Evolutionary conservation across 2,329 filamentous ascomycete genomes (phyloP), one percentile per base, ranked within the genome.

Genomic region (Purpureocillium takamizusanense): DNA sequence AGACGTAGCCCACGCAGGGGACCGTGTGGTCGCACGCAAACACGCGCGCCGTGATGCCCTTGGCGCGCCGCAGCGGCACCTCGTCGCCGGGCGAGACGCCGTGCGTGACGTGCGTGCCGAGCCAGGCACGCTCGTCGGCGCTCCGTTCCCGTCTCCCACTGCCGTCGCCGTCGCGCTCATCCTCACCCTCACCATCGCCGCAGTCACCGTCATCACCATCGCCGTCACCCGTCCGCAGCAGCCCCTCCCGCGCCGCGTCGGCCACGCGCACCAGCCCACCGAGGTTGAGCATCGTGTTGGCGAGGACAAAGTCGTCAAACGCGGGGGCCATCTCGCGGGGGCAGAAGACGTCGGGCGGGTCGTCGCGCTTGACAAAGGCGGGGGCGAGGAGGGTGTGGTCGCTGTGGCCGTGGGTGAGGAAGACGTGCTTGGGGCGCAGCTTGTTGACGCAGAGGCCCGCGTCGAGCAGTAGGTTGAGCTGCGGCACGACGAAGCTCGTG

Each of bases 401-500:
- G 42, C 51, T 63, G 45, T 72, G 68, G 34, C 68, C 68, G 42
- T 72, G 68, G 0, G 68, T 71, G 35, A 71, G 51, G 44, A 72
- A 70, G 43, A 72, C 57, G 49, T 71, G 67, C 35, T 67, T 69
- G 0, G 68, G 68, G 0, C 68, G 59, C 2, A 56, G 46, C 23
- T 61, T 62, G 53, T 69, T 70, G 48, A 71, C 61, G 38, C 56
- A 53, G 30, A 70, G 56, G 2, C 68, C 68, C 2, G 67, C 66
- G 49, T 72, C 68, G 27, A 72, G 65, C 4, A 71, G 61, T 18
- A 71, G 55, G 41, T 70, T 66, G 36, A 72, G 63, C 43, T 69
- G 63, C 2, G 68, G 67, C 36, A 72, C 61, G 33, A 72, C 53
- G 42, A 72, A 72, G 5, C 66, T 70, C 2, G 68, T 72, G 51